phyloP scores from a whole-genome alignment of 2,329 filamentous ascomycete genomes.

The Aspergillus sp. region DNA sequence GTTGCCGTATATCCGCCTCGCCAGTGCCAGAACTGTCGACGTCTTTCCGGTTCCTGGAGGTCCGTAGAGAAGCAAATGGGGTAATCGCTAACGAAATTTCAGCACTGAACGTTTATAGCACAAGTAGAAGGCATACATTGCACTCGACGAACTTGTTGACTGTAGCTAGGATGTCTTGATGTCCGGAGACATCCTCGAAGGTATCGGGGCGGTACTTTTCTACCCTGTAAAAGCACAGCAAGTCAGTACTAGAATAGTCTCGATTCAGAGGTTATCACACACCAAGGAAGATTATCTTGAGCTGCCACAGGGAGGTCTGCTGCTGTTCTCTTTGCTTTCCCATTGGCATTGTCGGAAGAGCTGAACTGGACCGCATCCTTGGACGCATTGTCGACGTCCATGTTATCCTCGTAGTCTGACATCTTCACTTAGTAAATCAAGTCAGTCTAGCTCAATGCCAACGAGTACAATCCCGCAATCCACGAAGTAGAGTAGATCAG shows the following conservation, averaged over 20 bases:
- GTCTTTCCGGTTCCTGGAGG: slow-evolving; percentile 97
- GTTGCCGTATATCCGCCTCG: slow-evolving; percentile 81
- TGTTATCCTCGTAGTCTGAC: slow-evolving; percentile 55
- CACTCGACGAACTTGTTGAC: slow-evolving; percentile 97
- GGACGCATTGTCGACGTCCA: slow-evolving; percentile 55
- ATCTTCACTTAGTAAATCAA: slow-evolving; percentile 25
- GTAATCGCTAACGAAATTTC: slow-evolving; percentile 53
- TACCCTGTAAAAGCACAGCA: slow-evolving; percentile 53
- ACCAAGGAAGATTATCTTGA: slow-evolving; percentile 92
- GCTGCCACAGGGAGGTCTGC: slow-evolving; percentile 91
- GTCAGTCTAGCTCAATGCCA: background rate
- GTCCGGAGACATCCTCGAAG: slow-evolving; percentile 85
- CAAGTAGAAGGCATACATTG: slow-evolving; percentile 48
- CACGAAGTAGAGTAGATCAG: background rate
- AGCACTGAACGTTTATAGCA: background rate
- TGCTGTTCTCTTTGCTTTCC: slow-evolving; percentile 83
- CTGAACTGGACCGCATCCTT: slow-evolving; percentile 52
- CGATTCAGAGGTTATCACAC: slow-evolving; percentile 5
- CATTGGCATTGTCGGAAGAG: slow-evolving; percentile 59
- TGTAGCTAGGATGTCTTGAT: slow-evolving; percentile 93
- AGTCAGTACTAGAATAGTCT: background rate
- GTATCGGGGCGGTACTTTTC: slow-evolving; percentile 92
- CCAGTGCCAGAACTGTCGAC: slow-evolving; percentile 87
- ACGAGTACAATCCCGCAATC: too few species aligned
- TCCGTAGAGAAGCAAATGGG: slow-evolving; percentile 92